Evolutionary conservation across 2,329 filamentous ascomycete species (phyloP).

Genomic region (Ophiognomonia clavigignenti-juglandacearum): DNA sequence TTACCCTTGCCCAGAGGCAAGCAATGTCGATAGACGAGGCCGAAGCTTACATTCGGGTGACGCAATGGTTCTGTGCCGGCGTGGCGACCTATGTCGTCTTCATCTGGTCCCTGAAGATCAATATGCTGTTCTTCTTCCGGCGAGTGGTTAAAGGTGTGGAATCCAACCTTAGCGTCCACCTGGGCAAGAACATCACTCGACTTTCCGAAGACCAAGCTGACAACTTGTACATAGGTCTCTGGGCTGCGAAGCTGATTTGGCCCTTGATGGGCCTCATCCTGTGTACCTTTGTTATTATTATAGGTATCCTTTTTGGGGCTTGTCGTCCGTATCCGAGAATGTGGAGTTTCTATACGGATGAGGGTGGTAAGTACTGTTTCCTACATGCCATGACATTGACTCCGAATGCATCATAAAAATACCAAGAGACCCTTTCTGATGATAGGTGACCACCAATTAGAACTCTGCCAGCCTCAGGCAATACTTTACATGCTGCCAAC

Average conservation of each 20-base stretch:
- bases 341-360: slow-evolving; percentile 33
- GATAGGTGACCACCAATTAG: too few species aligned
- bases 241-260: slow-evolving; percentile 30
- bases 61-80: slow-evolving; percentile 31
- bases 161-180: neutral
- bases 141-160: slow-evolving; percentile 28
- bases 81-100: slow-evolving; percentile 29
- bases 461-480: slow-evolving; percentile 28
- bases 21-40: slow-evolving; percentile 24
- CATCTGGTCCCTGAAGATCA: slow-evolving; percentile 35
- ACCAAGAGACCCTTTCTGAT: too few species aligned
- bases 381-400: too few species aligned
- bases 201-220: neutral
- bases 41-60: slow-evolving; percentile 25
- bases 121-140: slow-evolving; percentile 35
- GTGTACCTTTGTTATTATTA: slow-evolving; percentile 22
- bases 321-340: slow-evolving; percentile 29
- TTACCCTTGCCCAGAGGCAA: slow-evolving; percentile 27
- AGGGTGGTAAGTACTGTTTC: slow-evolving; percentile 26
- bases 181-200: too few species aligned
- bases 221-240: slow-evolving; percentile 18
- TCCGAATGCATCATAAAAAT: neutral
- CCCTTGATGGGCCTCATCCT: slow-evolving; percentile 28
- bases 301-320: slow-evolving; percentile 23
- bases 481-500: slow-evolving; percentile 26